phyloP scores from a whole-genome alignment of 2,329 filamentous ascomycete genomes.

The Diaporthe nobilis region DNA sequence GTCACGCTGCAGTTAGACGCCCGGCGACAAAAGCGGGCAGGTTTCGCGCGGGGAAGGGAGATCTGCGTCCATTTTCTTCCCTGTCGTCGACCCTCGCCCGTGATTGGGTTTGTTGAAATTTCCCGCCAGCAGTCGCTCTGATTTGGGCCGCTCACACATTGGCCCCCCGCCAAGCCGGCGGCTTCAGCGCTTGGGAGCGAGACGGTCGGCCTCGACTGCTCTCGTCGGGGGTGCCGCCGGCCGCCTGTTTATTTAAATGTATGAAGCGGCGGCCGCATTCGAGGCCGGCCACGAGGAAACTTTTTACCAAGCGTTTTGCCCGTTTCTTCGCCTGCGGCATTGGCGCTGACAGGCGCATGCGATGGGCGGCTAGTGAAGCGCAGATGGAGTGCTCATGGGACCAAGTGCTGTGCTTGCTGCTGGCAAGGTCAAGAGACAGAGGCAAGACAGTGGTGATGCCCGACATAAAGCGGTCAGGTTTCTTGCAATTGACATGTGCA shows the following conservation, averaged over 20 bases:
- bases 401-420: background rate
- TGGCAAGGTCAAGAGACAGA: background rate
- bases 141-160: background rate
- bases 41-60: slow-evolving; percentile 29
- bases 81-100: background rate
- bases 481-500: background rate
- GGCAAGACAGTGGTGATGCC: background rate
- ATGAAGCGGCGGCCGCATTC: slow-evolving; percentile 16
- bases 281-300: background rate
- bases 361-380: slow-evolving; percentile 20
- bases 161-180: slow-evolving; percentile 19
- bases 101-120: slow-evolving; percentile 30
- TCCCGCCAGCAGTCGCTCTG: slow-evolving; percentile 3
- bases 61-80: background rate
- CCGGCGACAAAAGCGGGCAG: slow-evolving; percentile 38
- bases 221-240: background rate
- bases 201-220: background rate
- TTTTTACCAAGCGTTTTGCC: background rate
- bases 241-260: slow-evolving; percentile 1
- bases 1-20: slow-evolving; percentile 53
- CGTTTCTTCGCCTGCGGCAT: background rate
- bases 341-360: background rate
- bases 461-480: slow-evolving; percentile 13
- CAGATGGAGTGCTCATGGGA: slow-evolving; percentile 1
- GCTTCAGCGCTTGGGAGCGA: slow-evolving; percentile 17